A percentile compares a stretch with the other conserved stretches of the same genome.
Conservation (phyloP, 805 yeast species). For the Suhomyces vadensis region DNA sequence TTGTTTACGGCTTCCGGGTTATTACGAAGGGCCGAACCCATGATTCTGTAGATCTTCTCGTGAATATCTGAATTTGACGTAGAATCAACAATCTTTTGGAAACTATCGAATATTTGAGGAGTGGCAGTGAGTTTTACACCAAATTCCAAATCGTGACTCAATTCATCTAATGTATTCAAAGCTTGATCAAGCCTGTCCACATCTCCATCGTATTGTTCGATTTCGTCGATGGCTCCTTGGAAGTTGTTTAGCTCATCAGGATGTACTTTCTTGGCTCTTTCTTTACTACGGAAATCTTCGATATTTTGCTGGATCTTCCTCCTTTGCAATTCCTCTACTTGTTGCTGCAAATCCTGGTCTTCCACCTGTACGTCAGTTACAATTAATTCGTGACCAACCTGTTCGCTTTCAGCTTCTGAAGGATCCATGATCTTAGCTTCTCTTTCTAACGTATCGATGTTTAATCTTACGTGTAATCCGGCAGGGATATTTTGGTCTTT, state of each 20-base stretch:
- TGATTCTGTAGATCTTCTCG: slow-evolving; percentile 58
- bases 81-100: slow-evolving; percentile 19
- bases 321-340: slow-evolving; percentile 8
- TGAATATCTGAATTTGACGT: slow-evolving; percentile 22
- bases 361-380: slow-evolving; percentile 14
- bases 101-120: slow-evolving; percentile 28
- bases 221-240: slow-evolving; percentile 22
- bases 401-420: slow-evolving; percentile 19
- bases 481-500: slow-evolving; percentile 78
- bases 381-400: slow-evolving; percentile 9
- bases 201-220: slow-evolving; percentile 20
- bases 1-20: slow-evolving; percentile 60
- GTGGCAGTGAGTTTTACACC: slow-evolving; percentile 51
- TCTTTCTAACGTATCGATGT: slow-evolving; percentile 66
- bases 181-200: slow-evolving; percentile 22
- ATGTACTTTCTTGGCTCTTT: slow-evolving; percentile 10
- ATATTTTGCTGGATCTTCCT: slow-evolving; percentile 7
- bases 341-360: slow-evolving; percentile 8
- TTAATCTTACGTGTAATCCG: slow-evolving; percentile 75
- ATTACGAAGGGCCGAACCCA: slow-evolving; percentile 72
- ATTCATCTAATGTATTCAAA: slow-evolving; percentile 52
- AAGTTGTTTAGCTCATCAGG: slow-evolving; percentile 20
- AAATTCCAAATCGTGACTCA: slow-evolving; percentile 64
- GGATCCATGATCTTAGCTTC: slow-evolving; percentile 63
- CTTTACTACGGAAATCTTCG: slow-evolving; percentile 3